Percentiles rank a stretch among this genome's conserved stretches.
These are phyloP conservation scores for Castanea mollissima DNA, from an alignment of 306 rosid species.

Conservation along the genomic window DNA sequence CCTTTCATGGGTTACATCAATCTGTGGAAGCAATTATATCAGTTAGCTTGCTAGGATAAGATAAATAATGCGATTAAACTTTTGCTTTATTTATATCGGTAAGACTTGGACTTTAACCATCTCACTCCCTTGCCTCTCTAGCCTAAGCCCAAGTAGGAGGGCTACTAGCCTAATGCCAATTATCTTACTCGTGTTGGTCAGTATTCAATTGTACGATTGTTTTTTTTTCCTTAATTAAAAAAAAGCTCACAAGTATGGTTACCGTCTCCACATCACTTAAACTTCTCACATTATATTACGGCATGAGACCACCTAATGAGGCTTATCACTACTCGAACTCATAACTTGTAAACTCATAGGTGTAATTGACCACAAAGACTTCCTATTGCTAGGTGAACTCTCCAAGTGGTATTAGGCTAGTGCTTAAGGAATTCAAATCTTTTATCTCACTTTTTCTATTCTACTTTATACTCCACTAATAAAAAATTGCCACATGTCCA, in stretches of 20 bases:
- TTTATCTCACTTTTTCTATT: too few species aligned
- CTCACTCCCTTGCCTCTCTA: not conserved
- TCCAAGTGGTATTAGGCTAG: not conserved
- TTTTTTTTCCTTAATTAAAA: too few species aligned
- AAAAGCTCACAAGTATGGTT: too few species aligned
- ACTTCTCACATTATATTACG: too few species aligned
- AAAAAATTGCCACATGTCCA: too few species aligned
- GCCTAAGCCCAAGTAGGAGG: not conserved
- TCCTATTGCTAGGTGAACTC: accelerated
- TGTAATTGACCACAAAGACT: too few species aligned
- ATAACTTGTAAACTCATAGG: too few species aligned
- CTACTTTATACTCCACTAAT: too few species aligned
- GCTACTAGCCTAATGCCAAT: not conserved
- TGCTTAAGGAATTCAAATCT: not conserved
- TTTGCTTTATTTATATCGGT: not conserved
- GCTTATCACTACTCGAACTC: accelerated
- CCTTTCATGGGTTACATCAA: not conserved
- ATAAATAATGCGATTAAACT: not conserved
- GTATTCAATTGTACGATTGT: too few species aligned
- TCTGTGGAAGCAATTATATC: not conserved
- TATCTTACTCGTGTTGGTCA: not conserved
- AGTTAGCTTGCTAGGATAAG: not conserved
- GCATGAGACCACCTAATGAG: accelerated
- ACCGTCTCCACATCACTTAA: too few species aligned
- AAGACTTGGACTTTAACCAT: not conserved